Evolutionary conservation across 129 eudicot species (phyloP).

Genomic region (Calendula officinalis): DNA sequence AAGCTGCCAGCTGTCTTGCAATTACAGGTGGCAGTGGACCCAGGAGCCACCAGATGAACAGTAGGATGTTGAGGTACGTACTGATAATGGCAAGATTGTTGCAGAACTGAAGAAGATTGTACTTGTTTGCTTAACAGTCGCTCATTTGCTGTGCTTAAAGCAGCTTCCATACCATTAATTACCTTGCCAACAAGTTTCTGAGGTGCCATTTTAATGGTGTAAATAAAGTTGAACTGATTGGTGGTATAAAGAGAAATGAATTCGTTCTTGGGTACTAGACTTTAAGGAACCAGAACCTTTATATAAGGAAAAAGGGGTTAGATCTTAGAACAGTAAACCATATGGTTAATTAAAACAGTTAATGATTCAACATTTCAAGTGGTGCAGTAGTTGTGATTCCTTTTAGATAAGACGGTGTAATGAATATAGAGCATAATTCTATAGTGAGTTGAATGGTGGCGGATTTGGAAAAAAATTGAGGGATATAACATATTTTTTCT

Average conservation of each 20-base stretch:
- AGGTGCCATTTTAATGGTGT: constrained; percentile 31
- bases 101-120: constrained; percentile 23
- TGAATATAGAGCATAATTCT: constrained; percentile 23
- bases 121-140: constrained; percentile 20
- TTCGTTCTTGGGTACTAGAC: constrained; percentile 7
- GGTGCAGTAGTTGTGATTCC: constrained; percentile 25
- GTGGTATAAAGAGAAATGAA: constrained; percentile 6
- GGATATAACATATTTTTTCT: too few species aligned
- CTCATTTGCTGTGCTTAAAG: constrained; percentile 20
- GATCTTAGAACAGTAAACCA: not conserved
- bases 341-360: not conserved
- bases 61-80: constrained; percentile 38
- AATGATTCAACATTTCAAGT: constrained; percentile 23
- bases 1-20: constrained; percentile 15
- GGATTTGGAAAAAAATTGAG: too few species aligned
- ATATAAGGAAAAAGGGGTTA: constrained; percentile 21
- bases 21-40: constrained; percentile 4
- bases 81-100: constrained; percentile 43
- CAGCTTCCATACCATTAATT: constrained; percentile 30
- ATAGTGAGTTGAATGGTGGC: constrained; percentile 7
- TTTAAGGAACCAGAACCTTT: constrained; percentile 11
- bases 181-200: constrained; percentile 23
- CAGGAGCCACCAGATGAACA: constrained; percentile 23
- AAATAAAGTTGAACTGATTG: not conserved
- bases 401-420: constrained; percentile 32